phyloP scores from a whole-genome alignment of 768 basidiomycete genomes.

The Scleroderma citrinum region DNA sequence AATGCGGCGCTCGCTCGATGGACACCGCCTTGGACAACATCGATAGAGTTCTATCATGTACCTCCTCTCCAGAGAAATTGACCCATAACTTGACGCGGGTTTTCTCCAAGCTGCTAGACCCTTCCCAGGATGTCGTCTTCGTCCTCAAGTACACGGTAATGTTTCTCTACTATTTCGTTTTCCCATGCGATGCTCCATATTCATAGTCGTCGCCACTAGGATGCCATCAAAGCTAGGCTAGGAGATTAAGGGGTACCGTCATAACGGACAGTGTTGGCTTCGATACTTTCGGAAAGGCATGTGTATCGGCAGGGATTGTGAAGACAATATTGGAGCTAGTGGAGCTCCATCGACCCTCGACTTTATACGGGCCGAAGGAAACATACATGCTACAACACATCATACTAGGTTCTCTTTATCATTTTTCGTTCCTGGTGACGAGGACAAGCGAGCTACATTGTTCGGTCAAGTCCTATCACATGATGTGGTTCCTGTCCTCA shows the following conservation, averaged over 20 bases:
- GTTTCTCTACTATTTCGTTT: not conserved
- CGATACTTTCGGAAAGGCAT: constrained; percentile 17
- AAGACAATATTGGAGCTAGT: constrained; percentile 20
- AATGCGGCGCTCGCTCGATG: too few species aligned
- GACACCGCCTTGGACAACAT: too few species aligned
- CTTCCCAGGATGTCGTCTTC: constrained; percentile 16
- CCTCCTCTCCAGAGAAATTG: constrained; percentile 5
- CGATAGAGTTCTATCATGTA: constrained; percentile 9
- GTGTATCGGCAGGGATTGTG: constrained; percentile 23
- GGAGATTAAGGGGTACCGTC: not conserved
- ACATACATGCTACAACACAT: constrained; percentile 16
- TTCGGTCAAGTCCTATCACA: constrained; percentile 20
- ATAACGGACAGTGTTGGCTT: not conserved
- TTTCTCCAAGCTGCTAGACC: constrained; percentile 19
- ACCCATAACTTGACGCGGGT: constrained; percentile 13
- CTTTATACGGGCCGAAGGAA: constrained; percentile 6
- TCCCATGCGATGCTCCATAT: too few species aligned
- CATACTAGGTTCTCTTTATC: constrained; percentile 15
- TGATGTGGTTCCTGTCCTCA: constrained; percentile 14
- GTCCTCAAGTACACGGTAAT: constrained; percentile 14
- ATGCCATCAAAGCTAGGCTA: constrained; percentile 10
- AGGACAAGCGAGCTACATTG: constrained; percentile 15
- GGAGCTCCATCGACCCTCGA: constrained; percentile 8
- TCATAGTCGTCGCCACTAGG: not conserved
- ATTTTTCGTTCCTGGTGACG: constrained; percentile 17